Evolutionary conservation across 208 protist species (phyloP).

Genomic region (Sergeia podlipaevii): DNA sequence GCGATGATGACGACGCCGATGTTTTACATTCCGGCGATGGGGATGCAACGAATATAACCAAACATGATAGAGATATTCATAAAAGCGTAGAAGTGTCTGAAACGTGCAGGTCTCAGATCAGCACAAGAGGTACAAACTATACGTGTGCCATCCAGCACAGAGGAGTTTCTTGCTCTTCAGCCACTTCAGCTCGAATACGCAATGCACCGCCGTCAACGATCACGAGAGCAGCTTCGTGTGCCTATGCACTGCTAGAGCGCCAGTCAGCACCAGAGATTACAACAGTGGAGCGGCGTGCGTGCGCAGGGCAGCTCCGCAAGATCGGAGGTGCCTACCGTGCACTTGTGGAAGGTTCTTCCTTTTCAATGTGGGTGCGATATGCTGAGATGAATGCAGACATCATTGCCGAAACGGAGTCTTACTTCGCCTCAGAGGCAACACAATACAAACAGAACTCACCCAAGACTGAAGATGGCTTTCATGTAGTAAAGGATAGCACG

Average conservation of each 20-base stretch:
- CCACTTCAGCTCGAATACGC: too few species aligned
- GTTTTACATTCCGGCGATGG: too few species aligned
- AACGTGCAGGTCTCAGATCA: too few species aligned
- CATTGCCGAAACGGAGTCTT: conserved; percentile 27
- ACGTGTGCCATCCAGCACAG: too few species aligned
- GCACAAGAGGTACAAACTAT: too few species aligned
- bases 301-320: conserved; percentile 18
- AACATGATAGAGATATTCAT: too few species aligned
- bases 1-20: too few species aligned
- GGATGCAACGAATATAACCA: too few species aligned
- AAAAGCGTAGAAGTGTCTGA: too few species aligned
- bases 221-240: conserved; percentile 5
- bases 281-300: conserved; percentile 11
- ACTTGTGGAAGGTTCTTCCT: conserved; percentile 16
- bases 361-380: conserved; percentile 40
- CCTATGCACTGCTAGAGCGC: conserved; percentile 2
- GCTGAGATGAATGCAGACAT: conserved; percentile 12
- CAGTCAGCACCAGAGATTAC: conserved; percentile 9
- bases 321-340: conserved; percentile 55
- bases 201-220: too few species aligned
- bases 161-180: too few species aligned
- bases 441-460: neutral
- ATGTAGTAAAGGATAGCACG: too few species aligned
- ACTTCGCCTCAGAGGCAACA: conserved; percentile 12
- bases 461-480: neutral